phyloP scores from a whole-genome alignment of 495 filamentous ascomycete species.

The Hypoxylon trugodes region DNA sequence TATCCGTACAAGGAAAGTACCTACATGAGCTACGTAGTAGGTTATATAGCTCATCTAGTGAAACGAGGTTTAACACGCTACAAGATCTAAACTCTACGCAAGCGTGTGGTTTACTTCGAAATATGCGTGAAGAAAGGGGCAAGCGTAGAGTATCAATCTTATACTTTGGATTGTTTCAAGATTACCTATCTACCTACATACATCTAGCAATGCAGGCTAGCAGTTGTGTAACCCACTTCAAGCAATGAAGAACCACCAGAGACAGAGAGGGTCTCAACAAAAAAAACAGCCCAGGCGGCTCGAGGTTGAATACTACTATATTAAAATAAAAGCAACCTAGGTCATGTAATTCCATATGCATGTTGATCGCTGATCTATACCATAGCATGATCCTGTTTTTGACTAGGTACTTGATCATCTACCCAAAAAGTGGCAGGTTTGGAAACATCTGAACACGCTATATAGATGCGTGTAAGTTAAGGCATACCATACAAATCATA shows the following conservation, averaged over 20 bases:
- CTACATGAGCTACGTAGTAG: no score
- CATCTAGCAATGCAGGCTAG: no score
- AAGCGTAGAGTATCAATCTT: constrained; percentile 9
- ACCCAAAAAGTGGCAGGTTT: not conserved
- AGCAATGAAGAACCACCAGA: no score
- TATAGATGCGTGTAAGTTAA: not conserved
- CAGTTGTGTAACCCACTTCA: no score
- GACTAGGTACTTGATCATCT: not conserved
- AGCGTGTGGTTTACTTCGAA: not conserved
- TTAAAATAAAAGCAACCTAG: constrained; percentile 8
- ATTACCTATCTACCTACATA: no score
- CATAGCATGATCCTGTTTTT: not conserved
- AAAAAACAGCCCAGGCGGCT: constrained; percentile 5
- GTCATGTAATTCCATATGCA: no score
- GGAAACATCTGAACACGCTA: not conserved
- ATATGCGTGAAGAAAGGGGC: not conserved
- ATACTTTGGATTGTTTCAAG: constrained; percentile 15
- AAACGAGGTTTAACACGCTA: constrained; percentile 10
- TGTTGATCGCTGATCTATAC: constrained; percentile 28
- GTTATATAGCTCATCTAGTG: not conserved
- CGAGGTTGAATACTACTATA: constrained; percentile 7
- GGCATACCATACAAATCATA: no score
- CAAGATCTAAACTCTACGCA: constrained; percentile 8
- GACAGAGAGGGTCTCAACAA: constrained; percentile 34
- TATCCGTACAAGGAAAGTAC: not conserved